Base-by-base conservation (phyloP, 257 asterid species). In the Knoxia roxburghii region DNA sequence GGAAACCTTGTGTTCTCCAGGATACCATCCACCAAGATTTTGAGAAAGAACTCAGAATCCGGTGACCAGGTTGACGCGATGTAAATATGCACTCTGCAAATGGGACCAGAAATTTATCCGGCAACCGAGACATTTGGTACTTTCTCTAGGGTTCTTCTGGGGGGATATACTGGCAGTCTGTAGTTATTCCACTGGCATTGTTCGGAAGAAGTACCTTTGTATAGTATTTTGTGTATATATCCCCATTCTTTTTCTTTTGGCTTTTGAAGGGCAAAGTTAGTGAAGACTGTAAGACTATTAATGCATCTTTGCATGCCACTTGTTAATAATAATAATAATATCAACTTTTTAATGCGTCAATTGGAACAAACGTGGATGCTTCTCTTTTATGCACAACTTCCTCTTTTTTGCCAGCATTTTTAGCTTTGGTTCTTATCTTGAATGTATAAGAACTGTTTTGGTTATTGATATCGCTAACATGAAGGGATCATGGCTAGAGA, bases 1-100 rank as follows among this genome's bases (percentile, higher is more conserved):
- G 99, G 96, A 61, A 94, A 89, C 76, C 54, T 89, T 50, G 49
- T 88, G 33, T 70, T 94, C 27, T 79, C 84, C 24, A 71, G 82
- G 53, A 61, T 68, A 65, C 83, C 81, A n/a, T 77, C 87, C 32
- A 12, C 68, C 27, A 56, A 83, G 43, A 20, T 78, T 71, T 48
- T 84, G 78, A 77, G 79, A 75, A 74, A 71, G 72, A 69, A 74
- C 23, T 35, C 78, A 21, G 81, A 65, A n/a, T 14, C 68, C 64
- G 72, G 41, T 26, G 70, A 45, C 64, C 77, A 59, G 24, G 65
- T 43, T 45, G 71, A 39, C 71, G 23, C 61, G 7, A 50, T 69
- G 69, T 82, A 78, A 76, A 73, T 65, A 27, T 45, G 7, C 5
- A 24, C 52, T 39, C 43, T 65, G 59, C 41, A 29, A 50, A 68